Evolutionary conservation across 202 grass and related monocot species (phyloP), one percentile per base, ranked within the genome.

Genomic region (Digitaria exilis): DNA sequence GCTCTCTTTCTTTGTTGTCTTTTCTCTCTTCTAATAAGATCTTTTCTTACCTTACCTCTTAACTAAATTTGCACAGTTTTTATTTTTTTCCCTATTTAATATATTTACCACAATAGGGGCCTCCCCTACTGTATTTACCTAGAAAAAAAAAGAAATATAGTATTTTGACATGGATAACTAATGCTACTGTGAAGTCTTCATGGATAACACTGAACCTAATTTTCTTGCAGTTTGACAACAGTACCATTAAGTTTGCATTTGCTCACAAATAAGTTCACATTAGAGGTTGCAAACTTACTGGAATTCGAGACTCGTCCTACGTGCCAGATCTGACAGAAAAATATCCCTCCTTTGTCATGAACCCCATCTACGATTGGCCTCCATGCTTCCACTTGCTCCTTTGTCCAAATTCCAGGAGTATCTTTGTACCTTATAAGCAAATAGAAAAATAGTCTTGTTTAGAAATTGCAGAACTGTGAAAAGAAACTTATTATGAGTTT

Each of bases 321-420:
- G 3, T 89, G 89, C 76, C 84, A 91, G 41, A 91, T 79, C 65
- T 92, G 78, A 46, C 90, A 92, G 78, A 92, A 92, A 84, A 93
- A 85, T 71, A 87, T 65, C 44, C 88, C 88, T 54, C 91, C 88
- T 79, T 93, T 88, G 34, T 26, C 74, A 81, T 86, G 86, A 80
- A 89, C 75, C 0, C 58, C 80, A 63, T 89, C 28, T 39, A 89
- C 57, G 4, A 86, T 89, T 46, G 86, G 90, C 55, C 86, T 89
- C 82, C 86, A 89, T 24, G 68, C 90, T 69, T 86, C 90, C 35
- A 92, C 55, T 61, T 92, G 86, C 51, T 91, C 85, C 30, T 81
- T 81, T 49, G 86, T 80, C 86, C 86, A 86, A 86, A 92, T 92
- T 3, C 89, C 89, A 80, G 90, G 86, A 79, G 86, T 89, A 52